Evolutionary conservation across 768 basidiomycete species (phyloP).

Genomic region (Pleurotus tuber-regium): DNA sequence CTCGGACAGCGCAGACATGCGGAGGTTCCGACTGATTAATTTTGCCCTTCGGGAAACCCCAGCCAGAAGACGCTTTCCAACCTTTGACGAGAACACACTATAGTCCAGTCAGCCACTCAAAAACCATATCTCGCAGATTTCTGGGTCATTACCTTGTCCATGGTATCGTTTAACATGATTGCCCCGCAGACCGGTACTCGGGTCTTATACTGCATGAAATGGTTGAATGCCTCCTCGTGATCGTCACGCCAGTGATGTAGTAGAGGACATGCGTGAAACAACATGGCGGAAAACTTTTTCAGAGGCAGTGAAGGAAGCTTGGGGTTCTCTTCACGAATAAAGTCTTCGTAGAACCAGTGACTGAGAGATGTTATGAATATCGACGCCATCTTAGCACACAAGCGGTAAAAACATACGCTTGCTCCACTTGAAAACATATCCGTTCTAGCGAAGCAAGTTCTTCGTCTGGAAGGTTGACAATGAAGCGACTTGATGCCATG

Average conservation of each 20-base stretch:
- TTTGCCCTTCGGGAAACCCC: constrained; percentile 99
- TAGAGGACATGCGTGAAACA: constrained; percentile 84
- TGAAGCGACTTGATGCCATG: constrained; percentile 82
- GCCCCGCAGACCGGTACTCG: constrained; percentile 97
- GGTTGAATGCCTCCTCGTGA: constrained; percentile 82
- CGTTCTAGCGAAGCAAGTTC: constrained; percentile 90
- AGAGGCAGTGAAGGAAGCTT: constrained; percentile 84
- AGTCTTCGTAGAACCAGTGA: constrained; percentile 99
- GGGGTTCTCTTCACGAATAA: constrained; percentile 88
- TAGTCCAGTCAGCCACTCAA: constrained; percentile 10
- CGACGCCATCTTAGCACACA: constrained; percentile 13
- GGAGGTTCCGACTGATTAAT: constrained; percentile 93
- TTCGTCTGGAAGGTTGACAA: constrained; percentile 92
- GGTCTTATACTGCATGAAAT: constrained; percentile 95
- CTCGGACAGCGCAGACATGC: constrained; percentile 83
- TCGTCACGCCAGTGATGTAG: constrained; percentile 81
- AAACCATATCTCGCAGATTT: constrained; percentile 4
- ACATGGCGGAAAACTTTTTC: constrained; percentile 89
- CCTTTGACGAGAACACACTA: constrained; percentile 98
- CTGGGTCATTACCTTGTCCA: constrained; percentile 98
- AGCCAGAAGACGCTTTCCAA: constrained; percentile 94
- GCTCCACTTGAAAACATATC: constrained; percentile 98
- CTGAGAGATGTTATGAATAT: constrained; percentile 27
- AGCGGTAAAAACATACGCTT: constrained; percentile 73
- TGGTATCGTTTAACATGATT: constrained; percentile 87